Conservation (phyloP, 495 filamentous ascomycete genomes). For the Oidiodendron maius region DNA sequence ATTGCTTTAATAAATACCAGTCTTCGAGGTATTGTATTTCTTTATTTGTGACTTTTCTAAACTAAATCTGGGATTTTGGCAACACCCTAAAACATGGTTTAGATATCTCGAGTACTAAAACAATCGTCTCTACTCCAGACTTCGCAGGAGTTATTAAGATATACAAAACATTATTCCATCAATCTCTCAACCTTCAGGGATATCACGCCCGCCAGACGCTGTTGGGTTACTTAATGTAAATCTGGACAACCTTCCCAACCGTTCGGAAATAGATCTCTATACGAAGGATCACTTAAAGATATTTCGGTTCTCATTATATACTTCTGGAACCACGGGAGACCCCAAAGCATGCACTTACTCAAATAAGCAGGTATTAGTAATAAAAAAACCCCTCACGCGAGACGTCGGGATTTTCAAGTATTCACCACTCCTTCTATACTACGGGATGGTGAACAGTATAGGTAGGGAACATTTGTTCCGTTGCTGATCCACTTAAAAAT, state of each 20-base stretch:
- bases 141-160: conserved; percentile 29
- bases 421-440: conserved; percentile 21
- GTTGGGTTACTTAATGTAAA: conserved; percentile 3
- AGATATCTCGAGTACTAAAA: conserved; percentile 14
- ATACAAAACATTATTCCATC: conserved; percentile 33
- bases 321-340: conserved; percentile 22
- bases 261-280: conserved; percentile 6
- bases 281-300: conserved; percentile 29
- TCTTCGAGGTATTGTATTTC: conserved; percentile 15
- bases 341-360: conserved; percentile 22
- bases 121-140: conserved; percentile 36
- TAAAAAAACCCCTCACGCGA: conserved; percentile 31
- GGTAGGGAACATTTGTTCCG: no score
- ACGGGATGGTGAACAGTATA: no score
- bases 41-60: background rate
- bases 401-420: conserved; percentile 29
- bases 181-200: conserved; percentile 35
- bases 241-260: conserved; percentile 1
- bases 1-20: conserved; percentile 18
- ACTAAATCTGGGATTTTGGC: conserved; percentile 26
- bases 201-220: background rate
- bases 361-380: conserved; percentile 18
- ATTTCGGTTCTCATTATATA: conserved; percentile 12
- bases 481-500: no score
- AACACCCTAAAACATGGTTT: conserved; percentile 29